Evolutionary conservation across 139 green algal species (phyloP).

Genomic region (Coccomyxa sp.): DNA sequence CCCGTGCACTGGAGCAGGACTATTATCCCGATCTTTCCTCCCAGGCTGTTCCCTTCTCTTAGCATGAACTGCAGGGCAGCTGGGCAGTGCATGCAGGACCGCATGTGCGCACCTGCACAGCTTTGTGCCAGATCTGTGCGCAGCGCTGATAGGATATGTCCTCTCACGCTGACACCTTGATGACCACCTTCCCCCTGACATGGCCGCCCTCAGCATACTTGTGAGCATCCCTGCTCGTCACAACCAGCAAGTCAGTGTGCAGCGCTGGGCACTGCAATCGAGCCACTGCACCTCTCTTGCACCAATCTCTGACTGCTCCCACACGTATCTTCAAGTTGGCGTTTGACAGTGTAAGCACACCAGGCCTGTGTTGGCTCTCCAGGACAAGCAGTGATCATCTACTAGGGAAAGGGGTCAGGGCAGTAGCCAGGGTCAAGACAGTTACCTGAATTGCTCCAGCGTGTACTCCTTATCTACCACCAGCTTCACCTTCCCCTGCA

Average conservation of each 20-base stretch:
- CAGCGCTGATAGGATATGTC: too few species aligned
- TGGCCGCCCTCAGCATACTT: not conserved
- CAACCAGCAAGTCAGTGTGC: not conserved
- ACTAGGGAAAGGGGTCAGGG: not conserved
- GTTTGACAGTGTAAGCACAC: too few species aligned
- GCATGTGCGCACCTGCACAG: too few species aligned
- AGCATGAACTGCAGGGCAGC: too few species aligned
- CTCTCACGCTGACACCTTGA: slow-evolving; percentile 1
- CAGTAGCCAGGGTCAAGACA: not conserved
- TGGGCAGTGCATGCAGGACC: too few species aligned
- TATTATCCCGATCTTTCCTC: too few species aligned
- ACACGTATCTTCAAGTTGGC: too few species aligned
- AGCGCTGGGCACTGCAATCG: not conserved
- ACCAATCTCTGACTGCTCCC: too few species aligned
- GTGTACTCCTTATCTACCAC: not conserved
- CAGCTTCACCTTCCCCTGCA: not conserved
- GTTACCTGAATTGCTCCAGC: not conserved
- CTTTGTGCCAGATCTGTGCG: too few species aligned
- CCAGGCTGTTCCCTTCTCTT: too few species aligned
- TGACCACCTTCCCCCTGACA: not conserved
- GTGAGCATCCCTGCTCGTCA: slow-evolving; percentile 9
- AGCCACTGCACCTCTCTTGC: too few species aligned
- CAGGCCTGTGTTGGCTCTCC: not conserved
- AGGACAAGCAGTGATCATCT: not conserved
- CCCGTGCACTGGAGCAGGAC: too few species aligned